Evolutionary conservation across 805 yeast species (phyloP).

Genomic region (Saturnispora besseyi): DNA sequence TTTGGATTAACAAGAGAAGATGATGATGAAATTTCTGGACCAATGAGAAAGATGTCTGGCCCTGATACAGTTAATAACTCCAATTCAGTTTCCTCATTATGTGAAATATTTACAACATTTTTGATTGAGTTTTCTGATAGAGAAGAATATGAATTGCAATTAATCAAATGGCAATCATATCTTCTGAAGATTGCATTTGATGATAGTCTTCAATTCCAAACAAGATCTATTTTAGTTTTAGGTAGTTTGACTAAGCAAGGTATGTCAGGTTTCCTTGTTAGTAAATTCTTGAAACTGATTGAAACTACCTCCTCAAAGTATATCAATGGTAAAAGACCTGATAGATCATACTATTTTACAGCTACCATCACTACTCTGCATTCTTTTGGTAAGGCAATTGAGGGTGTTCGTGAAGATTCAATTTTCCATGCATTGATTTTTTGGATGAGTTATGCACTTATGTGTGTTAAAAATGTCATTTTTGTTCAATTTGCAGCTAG

Average conservation of each 20-base stretch:
- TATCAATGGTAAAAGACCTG: neutral
- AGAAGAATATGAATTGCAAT: conserved; percentile 46
- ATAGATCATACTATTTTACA: neutral
- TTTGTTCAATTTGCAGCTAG: conserved; percentile 26
- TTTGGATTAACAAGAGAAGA: conserved; percentile 59
- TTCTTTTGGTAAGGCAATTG: conserved; percentile 38
- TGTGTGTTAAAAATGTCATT: conserved; percentile 20
- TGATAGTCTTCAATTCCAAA: conserved; percentile 49
- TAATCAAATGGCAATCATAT: conserved; percentile 55
- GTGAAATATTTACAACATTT: conserved; percentile 45
- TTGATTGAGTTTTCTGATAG: conserved; percentile 40
- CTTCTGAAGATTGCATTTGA: conserved; percentile 54
- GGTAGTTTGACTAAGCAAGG: conserved; percentile 62
- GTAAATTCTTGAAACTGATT: conserved; percentile 17
- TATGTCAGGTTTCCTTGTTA: conserved; percentile 44
- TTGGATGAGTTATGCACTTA: conserved; percentile 34
- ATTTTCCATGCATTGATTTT: conserved; percentile 38
- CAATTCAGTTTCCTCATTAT: conserved; percentile 47
- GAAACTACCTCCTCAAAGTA: conserved; percentile 15
- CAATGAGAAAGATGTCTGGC: conserved; percentile 14
- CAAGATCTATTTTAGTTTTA: conserved; percentile 57
- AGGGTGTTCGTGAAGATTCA: conserved; percentile 40
- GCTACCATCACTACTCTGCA: conserved; percentile 31
- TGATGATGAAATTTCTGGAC: conserved; percentile 24
- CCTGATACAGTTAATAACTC: conserved; percentile 33